Base-by-base conservation (phyloP, 768 basidiomycete species). In the Hericium alpestre region DNA sequence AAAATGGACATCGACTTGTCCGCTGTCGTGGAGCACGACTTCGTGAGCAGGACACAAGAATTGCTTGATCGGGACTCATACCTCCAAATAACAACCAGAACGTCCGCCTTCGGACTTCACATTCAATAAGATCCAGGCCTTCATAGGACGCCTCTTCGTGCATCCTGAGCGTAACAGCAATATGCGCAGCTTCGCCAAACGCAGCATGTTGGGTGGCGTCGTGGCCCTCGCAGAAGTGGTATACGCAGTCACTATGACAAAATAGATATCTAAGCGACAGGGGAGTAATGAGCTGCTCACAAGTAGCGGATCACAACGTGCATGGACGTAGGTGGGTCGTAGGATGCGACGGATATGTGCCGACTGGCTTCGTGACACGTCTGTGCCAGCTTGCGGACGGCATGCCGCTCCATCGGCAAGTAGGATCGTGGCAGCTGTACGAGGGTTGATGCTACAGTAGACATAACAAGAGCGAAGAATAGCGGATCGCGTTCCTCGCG, bases 71-170 rank as follows among this genome's bases (percentile, higher is more conserved):
- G 32, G 32, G 32, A 32, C 23, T 73, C 79, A 52, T 66, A 88
- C 89, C 92, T 67, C 87, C 90, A 65, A 93, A 93, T 39, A 93
- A 78, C 12, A 95, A 73, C 90, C 90, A 94, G 72, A 94, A 95
- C 32, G 82, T 81, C 56, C 93, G 76, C 55, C 92, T 79, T n/a
- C 91, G 75, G 15, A 93, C 80, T 70, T 93, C 89, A 59, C 84
- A 86, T 74, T 94, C 90, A 60, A 94, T 85, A 38, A 91, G 89
- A 68, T 90, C 86, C 57, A 92, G 76, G 10, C 80, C 81, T 55
- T 88, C 84, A 66, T 93, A 92, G 18, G 86, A 85, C 1, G 80
- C 78, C 71, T 92, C 90, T 71, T 91, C 90, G 66, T 93, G 90
- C 79, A 93, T 85, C 51, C 87, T 81, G 49, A 91, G 77, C 0